Evolutionary conservation across 2,329 filamentous ascomycete species (phyloP), one percentile per base, ranked within the genome.

Genomic region (Zymoseptoria ardabiliae): DNA sequence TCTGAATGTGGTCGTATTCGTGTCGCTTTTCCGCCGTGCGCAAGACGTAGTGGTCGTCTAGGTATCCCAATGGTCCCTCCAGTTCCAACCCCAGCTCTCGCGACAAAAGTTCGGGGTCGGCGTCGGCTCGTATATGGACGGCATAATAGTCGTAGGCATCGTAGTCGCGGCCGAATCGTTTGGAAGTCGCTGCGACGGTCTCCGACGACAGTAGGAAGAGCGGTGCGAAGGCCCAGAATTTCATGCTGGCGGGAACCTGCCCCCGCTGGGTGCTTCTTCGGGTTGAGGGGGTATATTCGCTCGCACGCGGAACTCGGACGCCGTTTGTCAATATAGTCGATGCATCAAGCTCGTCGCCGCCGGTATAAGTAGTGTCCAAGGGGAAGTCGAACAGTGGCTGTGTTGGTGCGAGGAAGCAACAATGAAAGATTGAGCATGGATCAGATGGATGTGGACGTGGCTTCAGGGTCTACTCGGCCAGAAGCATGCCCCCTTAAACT

Each of bases 101-200:
- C 25, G 91, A 91, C 63, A 97, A 80, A 49, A 87, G 80, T 22
- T 82, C 76, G 17, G 91, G 91, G 13, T 85, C 80, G 6, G 83
- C 79, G 45, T 82, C 79, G 11, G 83, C 77, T 60, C 88, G 84
- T 69, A 99, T 82, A 66, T 97, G 89, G 53, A 99, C 81, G 64
- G 95, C 91, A 73, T 97, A 97, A 77, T 96, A 97, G 75, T 99
- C 93, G 75, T 91, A 85, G 48, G 83, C 81, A 54, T 88, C 83
- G 79, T 95, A 90, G 58, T 73, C 66, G 50, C 70, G 66, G 56
- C 60, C 65, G 23, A 57, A 57, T 35, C 51, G 60, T 45, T 6
- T 19, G 17, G 22, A 19, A 2, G 8, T 23, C 10, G 51, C 51
- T 30, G 51, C 51, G 35, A 45, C n/a, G 35, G 35, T 45, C 22